Percentiles rank a stretch among this genome's conserved stretches.
phyloP scores from a whole-genome alignment of 352 stramenopile genomes.

The Globisporangium canariense region DNA sequence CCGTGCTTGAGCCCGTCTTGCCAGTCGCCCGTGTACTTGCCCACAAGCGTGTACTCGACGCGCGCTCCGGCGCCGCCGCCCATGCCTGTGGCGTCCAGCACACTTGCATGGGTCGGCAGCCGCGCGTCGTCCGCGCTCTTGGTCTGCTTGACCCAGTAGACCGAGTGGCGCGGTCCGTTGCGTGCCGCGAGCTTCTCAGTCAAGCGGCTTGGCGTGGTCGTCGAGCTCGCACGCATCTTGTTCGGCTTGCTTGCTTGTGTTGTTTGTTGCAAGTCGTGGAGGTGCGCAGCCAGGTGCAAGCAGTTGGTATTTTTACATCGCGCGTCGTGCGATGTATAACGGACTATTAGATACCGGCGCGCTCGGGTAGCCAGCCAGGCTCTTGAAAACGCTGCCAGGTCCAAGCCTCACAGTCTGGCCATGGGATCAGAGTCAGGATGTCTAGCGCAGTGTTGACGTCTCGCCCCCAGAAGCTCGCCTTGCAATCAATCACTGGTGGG shows the following conservation, averaged over 20 bases:
- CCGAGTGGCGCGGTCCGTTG: constrained; percentile 67
- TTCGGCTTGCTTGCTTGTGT: not conserved
- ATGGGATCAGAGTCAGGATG: too few relatives aligned
- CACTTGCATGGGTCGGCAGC: constrained; percentile 29
- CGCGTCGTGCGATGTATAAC: too few relatives aligned
- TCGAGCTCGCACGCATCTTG: constrained; percentile 9
- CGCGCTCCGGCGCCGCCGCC: constrained; percentile 28
- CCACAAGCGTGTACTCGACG: constrained; percentile 60
- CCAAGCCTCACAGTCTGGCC: too few relatives aligned
- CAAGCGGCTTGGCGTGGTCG: constrained; percentile 37
- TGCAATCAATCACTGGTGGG: too few relatives aligned
- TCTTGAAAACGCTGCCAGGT: too few relatives aligned
- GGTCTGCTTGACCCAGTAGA: constrained; percentile 77
- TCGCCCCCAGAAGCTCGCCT: too few relatives aligned
- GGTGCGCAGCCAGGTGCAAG: too few relatives aligned
- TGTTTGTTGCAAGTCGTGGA: not conserved
- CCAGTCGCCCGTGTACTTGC: constrained; percentile 93
- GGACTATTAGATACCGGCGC: too few relatives aligned
- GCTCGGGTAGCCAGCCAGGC: too few relatives aligned
- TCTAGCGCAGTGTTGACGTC: too few relatives aligned
- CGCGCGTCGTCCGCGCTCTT: constrained; percentile 19
- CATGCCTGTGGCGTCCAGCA: constrained; percentile 27
- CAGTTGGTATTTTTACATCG: too few relatives aligned
- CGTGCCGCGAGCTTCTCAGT: constrained; percentile 52
- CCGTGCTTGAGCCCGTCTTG: constrained; percentile 91